Base-by-base conservation (phyloP, 495 filamentous ascomycete genomes). In the Chaetomium tenue region DNA sequence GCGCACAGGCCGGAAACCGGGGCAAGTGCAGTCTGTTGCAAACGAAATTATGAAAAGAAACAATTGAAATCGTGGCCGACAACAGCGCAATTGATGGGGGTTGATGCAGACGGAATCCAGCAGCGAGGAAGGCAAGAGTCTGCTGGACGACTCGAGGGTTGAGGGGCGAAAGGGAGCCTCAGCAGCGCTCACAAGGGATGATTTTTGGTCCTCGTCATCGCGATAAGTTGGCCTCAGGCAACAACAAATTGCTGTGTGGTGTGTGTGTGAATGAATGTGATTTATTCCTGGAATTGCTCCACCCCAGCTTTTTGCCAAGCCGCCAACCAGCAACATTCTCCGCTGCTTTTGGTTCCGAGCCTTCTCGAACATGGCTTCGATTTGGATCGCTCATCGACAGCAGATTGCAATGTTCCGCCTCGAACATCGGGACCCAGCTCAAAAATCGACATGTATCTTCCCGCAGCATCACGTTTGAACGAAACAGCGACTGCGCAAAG, bases 101-200 rank as follows among this genome's bases (percentile, higher is more conserved):
- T 33, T 52, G 42, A 52, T 26, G 46, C 9, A 37, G 33, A 11
- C 33, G 33, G 61, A 63, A 71, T 64, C 68, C 68, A 71, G 66
- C 68, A 68, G 68, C 68, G 68, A 63, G 68, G 62, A 54, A 65
- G 65, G 55, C 65, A 60, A 59, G 63, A 63, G 33, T 63, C 65
- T 68, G 68, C 68, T 68, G 68, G 68, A 63, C 55, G 30, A 61
- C 48, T 58, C 53, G 48, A 46, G 26, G 51, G 18, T 40, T 46
- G 30, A 23, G 63, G 57, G 50, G 6, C 33, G 28, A n/a, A 37
- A 57, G 50, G 64, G 61, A 52, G 48, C 40, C 9, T 8, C 16
- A 7, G 13, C 20, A 2, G 39, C 18, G 3, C 0, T 3, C 44
- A 20, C 48, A 65, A 56, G 57, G 50, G 48, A 64, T 26, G 9